Evolutionary conservation across 371 early-diverging fungal species (phyloP), one percentile per base, ranked within the genome.

Genomic region (Lichtheimia ornata): DNA sequence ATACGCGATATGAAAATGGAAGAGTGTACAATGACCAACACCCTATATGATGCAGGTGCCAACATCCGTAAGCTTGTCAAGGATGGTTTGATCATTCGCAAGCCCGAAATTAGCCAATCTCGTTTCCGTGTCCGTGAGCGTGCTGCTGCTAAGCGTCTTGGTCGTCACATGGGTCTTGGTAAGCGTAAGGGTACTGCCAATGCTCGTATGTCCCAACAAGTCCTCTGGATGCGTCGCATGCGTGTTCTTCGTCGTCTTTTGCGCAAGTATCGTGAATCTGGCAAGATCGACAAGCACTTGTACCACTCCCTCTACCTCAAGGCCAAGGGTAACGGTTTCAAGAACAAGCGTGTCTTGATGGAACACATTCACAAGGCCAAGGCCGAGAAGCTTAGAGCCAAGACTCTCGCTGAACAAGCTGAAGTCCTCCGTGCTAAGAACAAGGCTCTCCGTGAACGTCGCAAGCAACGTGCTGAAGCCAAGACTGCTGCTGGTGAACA

Each of bases 271-370:
- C 88, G 99, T 65, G 97, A 94, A 76, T 82, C 92, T 66, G 95
- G 94, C 73, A 97, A 98, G 89, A 97, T 99, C 78, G 95, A 98
- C 89, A 88, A 92, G 81, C 97, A 97, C 89, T 84, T 99, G 68
- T 97, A 99, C 92, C 97, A 95, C 85, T 83, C 81, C 71, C 90
- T 98, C 60, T 98, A 99, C 92, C 80, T 96, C 74, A 98, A 99
- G 90, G 84, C 96, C 69, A 99, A 99, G 96, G 99, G 99, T 93
- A 99, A 98, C 87, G 94, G 96, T 67, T 99, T 99, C 92, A 99
- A 99, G 96, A 99, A 97, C 97, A 97, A 97, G 92, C 95, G 97
- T 79, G 97, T 97, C 74, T 83, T 99, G 69, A 97, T 97, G 93
- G 99, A 99, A 86, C 91, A 91, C 89, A 99, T 99, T 84, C 94